phyloP scores from a whole-genome alignment of 2,329 filamentous ascomycete species.

The Colletotrichum sp. region DNA sequence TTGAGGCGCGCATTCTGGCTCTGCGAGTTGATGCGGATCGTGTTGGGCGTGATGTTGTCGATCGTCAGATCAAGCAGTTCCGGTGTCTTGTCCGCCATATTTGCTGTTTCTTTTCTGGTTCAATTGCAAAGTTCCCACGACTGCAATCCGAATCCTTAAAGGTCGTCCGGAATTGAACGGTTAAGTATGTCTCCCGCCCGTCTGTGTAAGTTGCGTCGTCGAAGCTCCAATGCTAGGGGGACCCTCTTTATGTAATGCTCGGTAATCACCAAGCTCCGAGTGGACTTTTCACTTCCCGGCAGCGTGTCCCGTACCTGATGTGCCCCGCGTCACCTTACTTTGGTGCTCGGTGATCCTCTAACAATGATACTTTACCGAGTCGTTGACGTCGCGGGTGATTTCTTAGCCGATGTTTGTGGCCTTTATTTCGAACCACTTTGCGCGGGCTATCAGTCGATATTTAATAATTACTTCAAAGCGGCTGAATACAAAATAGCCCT shows the following conservation, averaged over 20 bases:
- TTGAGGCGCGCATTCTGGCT: slow-evolving; percentile 65
- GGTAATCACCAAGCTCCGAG: slow-evolving; percentile 12
- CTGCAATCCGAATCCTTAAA: background rate
- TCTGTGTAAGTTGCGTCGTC: background rate
- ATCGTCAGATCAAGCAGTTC: slow-evolving; percentile 71
- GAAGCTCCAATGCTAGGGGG: background rate
- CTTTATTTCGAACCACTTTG: background rate
- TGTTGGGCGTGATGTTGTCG: slow-evolving; percentile 78
- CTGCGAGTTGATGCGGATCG: slow-evolving; percentile 72
- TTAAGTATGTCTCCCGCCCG: background rate
- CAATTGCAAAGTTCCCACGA: background rate
- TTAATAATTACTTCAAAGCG: background rate
- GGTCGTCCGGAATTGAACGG: background rate
- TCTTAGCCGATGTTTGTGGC: background rate
- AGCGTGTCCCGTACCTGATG: background rate
- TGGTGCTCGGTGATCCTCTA: background rate
- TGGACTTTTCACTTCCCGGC: background rate
- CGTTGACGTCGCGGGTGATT: background rate
- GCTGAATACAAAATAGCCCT: background rate
- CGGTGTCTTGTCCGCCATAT: slow-evolving; percentile 32
- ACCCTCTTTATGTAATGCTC: slow-evolving; percentile 22
- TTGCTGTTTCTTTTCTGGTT: background rate
- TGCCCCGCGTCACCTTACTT: background rate
- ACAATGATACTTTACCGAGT: background rate
- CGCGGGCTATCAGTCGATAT: background rate